A percentile compares a stretch with the other conserved stretches of the same genome.
These are phyloP conservation scores for Diutina catenulata DNA, from an alignment of 1,139 yeast genomes.

Conservation along the genomic window DNA sequence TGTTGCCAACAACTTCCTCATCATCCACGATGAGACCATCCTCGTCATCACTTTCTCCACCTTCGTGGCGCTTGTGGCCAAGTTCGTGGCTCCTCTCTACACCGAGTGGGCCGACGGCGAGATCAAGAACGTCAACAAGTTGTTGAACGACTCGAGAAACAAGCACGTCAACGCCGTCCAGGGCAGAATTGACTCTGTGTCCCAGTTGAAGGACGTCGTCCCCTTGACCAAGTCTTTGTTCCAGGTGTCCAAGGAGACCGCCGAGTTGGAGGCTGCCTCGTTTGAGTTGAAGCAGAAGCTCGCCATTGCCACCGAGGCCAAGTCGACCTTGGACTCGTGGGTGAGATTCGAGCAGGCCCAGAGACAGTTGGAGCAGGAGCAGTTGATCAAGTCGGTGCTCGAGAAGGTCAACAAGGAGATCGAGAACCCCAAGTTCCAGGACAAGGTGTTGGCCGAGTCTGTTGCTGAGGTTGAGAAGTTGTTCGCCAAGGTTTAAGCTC, in stretches of 20 bases:
- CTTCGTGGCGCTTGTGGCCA: slow-evolving; percentile 65
- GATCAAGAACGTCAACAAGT: slow-evolving; percentile 68
- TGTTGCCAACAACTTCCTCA: slow-evolving; percentile 83
- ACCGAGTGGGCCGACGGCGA: slow-evolving; percentile 92
- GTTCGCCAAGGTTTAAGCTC: slow-evolving; percentile 37
- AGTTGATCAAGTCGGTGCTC: slow-evolving; percentile 76
- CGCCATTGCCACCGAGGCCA: slow-evolving; percentile 82
- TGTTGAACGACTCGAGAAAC: slow-evolving; percentile 79
- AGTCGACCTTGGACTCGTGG: slow-evolving; percentile 95
- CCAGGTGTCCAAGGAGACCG: slow-evolving; percentile 93
- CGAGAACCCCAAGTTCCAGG: slow-evolving; percentile 86
- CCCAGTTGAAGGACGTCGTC: slow-evolving; percentile 86
- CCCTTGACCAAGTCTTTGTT: slow-evolving; percentile 84
- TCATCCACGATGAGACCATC: slow-evolving; percentile 89
- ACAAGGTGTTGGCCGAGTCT: slow-evolving; percentile 80
- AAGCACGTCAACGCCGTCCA: slow-evolving; percentile 89
- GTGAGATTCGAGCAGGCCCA: slow-evolving; percentile 96
- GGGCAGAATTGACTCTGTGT: slow-evolving; percentile 79
- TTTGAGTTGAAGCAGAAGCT: slow-evolving; percentile 89
- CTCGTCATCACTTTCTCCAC: slow-evolving; percentile 72
- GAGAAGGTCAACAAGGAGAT: slow-evolving; percentile 82
- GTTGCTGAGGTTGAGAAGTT: slow-evolving; percentile 85
- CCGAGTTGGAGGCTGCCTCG: slow-evolving; percentile 85
- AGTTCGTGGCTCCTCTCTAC: slow-evolving; percentile 88
- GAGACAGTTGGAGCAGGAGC: slow-evolving; percentile 93